Conservation (phyloP, 2,329 filamentous ascomycete genomes). For the Colletotrichum orchidophilum region DNA sequence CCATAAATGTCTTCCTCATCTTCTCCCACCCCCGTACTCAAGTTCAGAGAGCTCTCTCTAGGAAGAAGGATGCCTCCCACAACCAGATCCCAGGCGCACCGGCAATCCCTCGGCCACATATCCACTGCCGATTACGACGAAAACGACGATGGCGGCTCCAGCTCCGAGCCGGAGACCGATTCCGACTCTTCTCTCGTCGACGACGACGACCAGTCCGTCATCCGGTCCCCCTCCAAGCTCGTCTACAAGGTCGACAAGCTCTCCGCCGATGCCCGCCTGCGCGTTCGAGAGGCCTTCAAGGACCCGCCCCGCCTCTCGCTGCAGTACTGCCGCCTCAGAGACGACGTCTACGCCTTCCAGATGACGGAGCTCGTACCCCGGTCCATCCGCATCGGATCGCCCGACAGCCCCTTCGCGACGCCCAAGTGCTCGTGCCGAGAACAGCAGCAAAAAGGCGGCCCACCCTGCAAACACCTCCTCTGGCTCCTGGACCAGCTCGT, state of each 20-base stretch:
- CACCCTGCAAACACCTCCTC: constrained; percentile 60
- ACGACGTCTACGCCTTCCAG: constrained; percentile 63
- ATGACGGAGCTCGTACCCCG: constrained; percentile 64
- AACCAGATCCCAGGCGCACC: constrained; percentile 43
- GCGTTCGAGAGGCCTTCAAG: constrained; percentile 55
- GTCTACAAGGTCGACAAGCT: constrained; percentile 53
- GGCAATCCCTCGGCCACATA: constrained; percentile 38
- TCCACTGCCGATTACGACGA: constrained; percentile 33
- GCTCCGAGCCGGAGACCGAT: constrained; percentile 22
- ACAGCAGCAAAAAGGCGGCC: constrained; percentile 33
- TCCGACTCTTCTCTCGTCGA: constrained; percentile 45
- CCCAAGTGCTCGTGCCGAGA: constrained; percentile 58
- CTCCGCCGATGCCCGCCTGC: constrained; percentile 45
- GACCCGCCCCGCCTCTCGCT: constrained; percentile 60
- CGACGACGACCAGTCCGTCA: constrained; percentile 38
- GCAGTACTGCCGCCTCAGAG: constrained; percentile 58
- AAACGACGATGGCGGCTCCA: not conserved
- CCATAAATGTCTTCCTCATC: constrained; percentile 34
- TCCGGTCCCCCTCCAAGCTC: constrained; percentile 52
- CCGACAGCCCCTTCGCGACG: constrained; percentile 48
- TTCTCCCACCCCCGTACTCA: constrained; percentile 46
- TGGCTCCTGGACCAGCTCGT: constrained; percentile 65
- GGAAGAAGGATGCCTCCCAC: constrained; percentile 47
- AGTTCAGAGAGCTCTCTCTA: constrained; percentile 53
- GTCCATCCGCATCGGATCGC: constrained; percentile 58